Conservation (phyloP, 2,329 filamentous ascomycete genomes). For the Alternaria hordeiaustralica region DNA sequence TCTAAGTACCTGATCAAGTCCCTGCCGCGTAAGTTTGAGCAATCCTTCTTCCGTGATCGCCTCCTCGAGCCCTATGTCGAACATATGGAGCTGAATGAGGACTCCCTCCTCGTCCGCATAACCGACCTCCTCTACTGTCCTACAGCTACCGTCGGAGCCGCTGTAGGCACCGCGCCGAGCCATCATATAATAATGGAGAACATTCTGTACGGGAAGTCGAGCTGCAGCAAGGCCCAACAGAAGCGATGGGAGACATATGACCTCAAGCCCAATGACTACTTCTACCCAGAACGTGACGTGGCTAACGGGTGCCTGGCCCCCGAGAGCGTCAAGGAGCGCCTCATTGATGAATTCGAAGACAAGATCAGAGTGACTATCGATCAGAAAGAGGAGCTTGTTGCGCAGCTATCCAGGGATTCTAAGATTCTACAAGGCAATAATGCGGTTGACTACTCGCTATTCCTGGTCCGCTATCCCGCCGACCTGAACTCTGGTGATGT, state of each 20-base stretch:
- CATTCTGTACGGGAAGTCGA: constrained; percentile 65
- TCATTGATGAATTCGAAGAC: constrained; percentile 72
- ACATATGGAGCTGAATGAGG: constrained; percentile 66
- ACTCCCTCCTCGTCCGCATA: constrained; percentile 72
- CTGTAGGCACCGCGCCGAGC: constrained; percentile 67
- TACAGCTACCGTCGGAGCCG: constrained; percentile 63
- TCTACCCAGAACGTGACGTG: constrained; percentile 76
- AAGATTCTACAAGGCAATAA: constrained; percentile 67
- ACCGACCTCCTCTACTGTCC: constrained; percentile 70
- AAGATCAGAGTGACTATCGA: constrained; percentile 64
- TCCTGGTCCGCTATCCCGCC: constrained; percentile 66
- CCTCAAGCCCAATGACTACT: constrained; percentile 76
- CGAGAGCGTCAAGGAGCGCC: constrained; percentile 68
- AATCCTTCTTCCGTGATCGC: constrained; percentile 72
- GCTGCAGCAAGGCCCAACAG: constrained; percentile 49
- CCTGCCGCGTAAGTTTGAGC: constrained; percentile 71
- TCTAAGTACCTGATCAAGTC: constrained; percentile 75
- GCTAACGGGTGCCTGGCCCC: constrained; percentile 68
- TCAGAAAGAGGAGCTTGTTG: constrained; percentile 64
- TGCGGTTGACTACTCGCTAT: constrained; percentile 77
- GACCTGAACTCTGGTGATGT: constrained; percentile 41
- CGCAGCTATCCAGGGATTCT: constrained; percentile 66
- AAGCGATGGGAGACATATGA: constrained; percentile 74
- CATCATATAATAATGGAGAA: constrained; percentile 84
- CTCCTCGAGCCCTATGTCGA: constrained; percentile 69